Evolutionary conservation across 2,329 filamentous ascomycete genomes (phyloP).

Genomic region (Venturia nashicola): DNA sequence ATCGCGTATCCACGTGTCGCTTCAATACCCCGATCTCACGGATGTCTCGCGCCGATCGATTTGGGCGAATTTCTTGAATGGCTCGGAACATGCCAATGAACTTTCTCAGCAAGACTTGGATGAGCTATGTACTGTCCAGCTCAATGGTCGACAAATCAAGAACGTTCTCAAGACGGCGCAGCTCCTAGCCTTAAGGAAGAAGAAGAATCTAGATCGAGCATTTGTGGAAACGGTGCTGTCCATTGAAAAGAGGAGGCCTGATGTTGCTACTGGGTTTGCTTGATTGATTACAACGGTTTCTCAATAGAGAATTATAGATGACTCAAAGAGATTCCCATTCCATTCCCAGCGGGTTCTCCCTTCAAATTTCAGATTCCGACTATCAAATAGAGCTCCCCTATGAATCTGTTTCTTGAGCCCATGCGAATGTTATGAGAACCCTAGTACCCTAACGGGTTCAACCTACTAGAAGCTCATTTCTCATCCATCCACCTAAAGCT

Average conservation of each 20-base stretch:
- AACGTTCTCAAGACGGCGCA: slow-evolving; percentile 33
- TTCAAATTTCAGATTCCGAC: too few species aligned
- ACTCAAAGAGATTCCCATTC: too few species aligned
- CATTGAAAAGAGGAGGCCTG: slow-evolving; percentile 2
- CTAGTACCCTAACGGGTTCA: too few species aligned
- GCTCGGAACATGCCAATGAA: not conserved
- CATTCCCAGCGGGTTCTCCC: too few species aligned
- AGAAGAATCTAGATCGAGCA: not conserved
- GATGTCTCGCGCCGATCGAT: slow-evolving; percentile 27
- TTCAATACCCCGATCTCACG: slow-evolving; percentile 31
- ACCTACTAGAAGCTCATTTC: not conserved
- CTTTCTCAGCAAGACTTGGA: slow-evolving; percentile 25
- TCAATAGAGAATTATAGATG: not conserved
- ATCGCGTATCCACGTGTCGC: slow-evolving; percentile 35
- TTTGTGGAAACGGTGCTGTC: slow-evolving; percentile 3
- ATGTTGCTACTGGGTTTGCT: not conserved
- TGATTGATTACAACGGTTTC: not conserved
- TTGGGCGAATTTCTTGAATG: slow-evolving; percentile 35
- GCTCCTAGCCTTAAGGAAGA: slow-evolving; percentile 12
- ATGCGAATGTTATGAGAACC: too few species aligned
- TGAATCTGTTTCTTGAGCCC: too few species aligned
- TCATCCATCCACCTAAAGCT: not conserved
- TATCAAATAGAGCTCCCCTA: too few species aligned
- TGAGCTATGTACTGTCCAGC: slow-evolving; percentile 28
- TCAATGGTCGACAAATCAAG: slow-evolving; percentile 38